phyloP scores from a whole-genome alignment of 768 basidiomycete genomes.

The Lactifluus piperatus region DNA sequence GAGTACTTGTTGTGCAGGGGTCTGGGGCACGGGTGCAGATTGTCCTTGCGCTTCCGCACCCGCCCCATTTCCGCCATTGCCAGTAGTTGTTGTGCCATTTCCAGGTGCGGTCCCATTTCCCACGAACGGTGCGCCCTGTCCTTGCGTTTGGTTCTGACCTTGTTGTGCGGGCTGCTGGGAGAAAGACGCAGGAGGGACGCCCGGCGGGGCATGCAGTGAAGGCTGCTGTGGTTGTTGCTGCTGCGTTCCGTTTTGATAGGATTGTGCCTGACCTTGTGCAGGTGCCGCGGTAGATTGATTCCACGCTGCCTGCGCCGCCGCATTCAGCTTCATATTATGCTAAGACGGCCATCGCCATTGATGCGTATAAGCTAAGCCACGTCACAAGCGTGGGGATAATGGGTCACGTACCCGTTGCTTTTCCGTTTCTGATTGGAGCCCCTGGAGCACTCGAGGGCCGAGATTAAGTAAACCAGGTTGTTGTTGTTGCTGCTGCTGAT shows the following conservation, averaged over 20 bases:
- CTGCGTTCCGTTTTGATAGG: constrained; percentile 41
- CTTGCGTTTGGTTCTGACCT: constrained; percentile 18
- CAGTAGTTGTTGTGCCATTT: constrained; percentile 6
- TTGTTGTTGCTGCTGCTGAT: constrained; percentile 43
- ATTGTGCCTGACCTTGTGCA: constrained; percentile 22
- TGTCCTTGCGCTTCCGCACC: constrained; percentile 16
- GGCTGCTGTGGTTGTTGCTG: constrained; percentile 30
- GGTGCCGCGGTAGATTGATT: constrained; percentile 47
- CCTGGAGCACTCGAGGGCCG: constrained; percentile 30
- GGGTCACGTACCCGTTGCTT: constrained; percentile 54
- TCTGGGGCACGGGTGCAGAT: constrained; percentile 29
- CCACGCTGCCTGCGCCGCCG: constrained; percentile 56
- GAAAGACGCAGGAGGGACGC: constrained; percentile 34
- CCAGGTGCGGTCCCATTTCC: constrained; percentile 19
- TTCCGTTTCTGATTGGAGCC: constrained; percentile 54
- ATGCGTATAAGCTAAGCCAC: constrained; percentile 8
- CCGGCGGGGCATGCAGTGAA: constrained; percentile 48
- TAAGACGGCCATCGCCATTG: neutral
- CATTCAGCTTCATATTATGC: constrained; percentile 53
- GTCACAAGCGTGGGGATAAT: constrained; percentile 1
- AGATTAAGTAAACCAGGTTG: constrained; percentile 59
- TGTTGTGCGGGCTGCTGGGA: constrained; percentile 31
- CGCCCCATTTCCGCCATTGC: constrained; percentile 20
- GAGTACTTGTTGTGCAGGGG: constrained; percentile 22
- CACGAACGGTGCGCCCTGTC: constrained; percentile 9